Conservation (phyloP, 2,329 filamentous ascomycete species). For the Kalaharituber pfeilii region DNA sequence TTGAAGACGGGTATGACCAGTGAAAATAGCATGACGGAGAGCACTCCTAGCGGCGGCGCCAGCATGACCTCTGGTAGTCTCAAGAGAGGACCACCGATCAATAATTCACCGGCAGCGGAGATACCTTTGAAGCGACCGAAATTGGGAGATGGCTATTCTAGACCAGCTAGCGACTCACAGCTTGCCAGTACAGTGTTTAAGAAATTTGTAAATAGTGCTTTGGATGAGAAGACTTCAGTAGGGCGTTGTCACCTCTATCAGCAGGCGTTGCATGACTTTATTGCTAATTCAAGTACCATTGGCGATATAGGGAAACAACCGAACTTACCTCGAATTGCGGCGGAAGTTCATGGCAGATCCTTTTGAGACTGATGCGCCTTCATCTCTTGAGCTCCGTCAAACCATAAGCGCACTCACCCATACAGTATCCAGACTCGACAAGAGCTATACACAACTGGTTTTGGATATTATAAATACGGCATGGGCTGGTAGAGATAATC, state of each 20-base stretch:
- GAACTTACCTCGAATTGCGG: slow-evolving; percentile 15
- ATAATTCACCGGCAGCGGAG: not conserved
- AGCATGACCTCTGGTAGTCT: too few relatives aligned
- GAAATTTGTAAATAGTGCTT: slow-evolving; percentile 22
- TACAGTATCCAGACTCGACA: slow-evolving; percentile 43
- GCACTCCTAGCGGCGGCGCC: too few relatives aligned
- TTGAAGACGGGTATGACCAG: too few relatives aligned
- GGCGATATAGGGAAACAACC: slow-evolving; percentile 11
- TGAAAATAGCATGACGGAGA: too few relatives aligned
- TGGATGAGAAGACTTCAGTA: slow-evolving; percentile 16
- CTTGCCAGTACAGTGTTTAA: slow-evolving; percentile 24
- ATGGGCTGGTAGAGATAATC: slow-evolving; percentile 47
- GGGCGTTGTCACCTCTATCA: not conserved
- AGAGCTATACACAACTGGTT: slow-evolving; percentile 42
- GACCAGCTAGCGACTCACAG: not conserved
- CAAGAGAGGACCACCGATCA: not conserved
- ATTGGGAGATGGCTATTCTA: not conserved
- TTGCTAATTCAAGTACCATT: not conserved
- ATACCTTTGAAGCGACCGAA: not conserved
- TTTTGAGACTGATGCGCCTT: slow-evolving; percentile 16
- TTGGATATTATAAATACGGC: slow-evolving; percentile 41
- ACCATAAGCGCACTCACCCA: slow-evolving; percentile 42
- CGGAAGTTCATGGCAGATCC: slow-evolving; percentile 15
- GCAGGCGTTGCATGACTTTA: not conserved
- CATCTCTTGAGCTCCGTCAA: slow-evolving; percentile 28